Evolutionary conservation across 495 filamentous ascomycete species (phyloP), one percentile per base, ranked within the genome.

Genomic region (Staphylotrichum tortipilum): DNA sequence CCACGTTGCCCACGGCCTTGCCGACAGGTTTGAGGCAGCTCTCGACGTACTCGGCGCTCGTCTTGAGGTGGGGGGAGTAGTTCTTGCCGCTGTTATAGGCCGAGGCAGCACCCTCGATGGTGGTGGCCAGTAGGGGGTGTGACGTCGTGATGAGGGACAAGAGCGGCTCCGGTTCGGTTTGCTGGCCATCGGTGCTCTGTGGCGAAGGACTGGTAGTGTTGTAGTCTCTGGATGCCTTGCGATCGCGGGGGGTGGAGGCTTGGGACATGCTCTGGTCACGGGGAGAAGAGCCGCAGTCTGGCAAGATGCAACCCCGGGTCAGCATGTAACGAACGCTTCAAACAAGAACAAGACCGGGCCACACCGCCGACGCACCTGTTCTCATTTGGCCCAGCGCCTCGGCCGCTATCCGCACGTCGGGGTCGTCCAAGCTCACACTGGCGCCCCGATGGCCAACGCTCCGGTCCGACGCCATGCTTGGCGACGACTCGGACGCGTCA

Each of bases 371-470:
- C 75, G 66, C 63, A 94, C 89, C 87, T 59, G 86, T 82, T 65
- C 86, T 81, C 45, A 96, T 75, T 48, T 88, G 86, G 30, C 85
- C 85, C 18, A 96, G 67, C 11, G 90, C 89, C 68, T 95, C 88
- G 26, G 89, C 89, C 23, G 89, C 90, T 60, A 84, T 72, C 24
- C 82, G 74, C 26, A 85, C 81, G 52, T 94, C 85, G 12, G 87
- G 80, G 61, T 96, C 89, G 58, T 95, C 89, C 55, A 91, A 79
- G 39, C 81, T 88, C 18, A 82, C 74, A 54, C 79, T 82, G 23
- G 64, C 69, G 7, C 72, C 69, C 44, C 68, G 60, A 12, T 61
- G 58, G 48, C 69, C 63, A 19, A 66, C 59, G 40, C 66, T 67
- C 18, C 24, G 38, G 15, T 69, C 66, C 23, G 61, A 39, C 30